A percentile compares a stretch with the other conserved stretches of the same genome.
Conservation (phyloP, 495 filamentous ascomycete species). For the Xylaria grammica region DNA sequence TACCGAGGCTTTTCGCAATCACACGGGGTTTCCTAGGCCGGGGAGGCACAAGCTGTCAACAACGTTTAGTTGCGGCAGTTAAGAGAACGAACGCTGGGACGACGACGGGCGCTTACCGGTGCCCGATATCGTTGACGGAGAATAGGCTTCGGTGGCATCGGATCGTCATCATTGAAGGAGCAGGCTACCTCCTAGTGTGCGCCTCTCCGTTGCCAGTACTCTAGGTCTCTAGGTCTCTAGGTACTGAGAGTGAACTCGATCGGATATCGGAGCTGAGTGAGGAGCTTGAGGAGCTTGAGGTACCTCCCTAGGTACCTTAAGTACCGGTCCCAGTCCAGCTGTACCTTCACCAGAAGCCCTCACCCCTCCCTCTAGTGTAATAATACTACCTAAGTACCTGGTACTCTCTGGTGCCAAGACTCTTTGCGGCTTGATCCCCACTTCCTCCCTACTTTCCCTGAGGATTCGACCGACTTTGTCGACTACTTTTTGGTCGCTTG, state of each 20-base stretch:
- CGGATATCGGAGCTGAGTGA: slow-evolving; percentile 10
- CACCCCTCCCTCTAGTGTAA: too few relatives aligned
- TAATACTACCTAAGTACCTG: too few relatives aligned
- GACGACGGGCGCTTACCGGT: too few relatives aligned
- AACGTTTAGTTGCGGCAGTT: not conserved
- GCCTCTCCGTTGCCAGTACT: too few relatives aligned
- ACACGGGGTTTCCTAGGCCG: not conserved
- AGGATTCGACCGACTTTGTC: slow-evolving; percentile 15
- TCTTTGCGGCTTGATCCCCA: slow-evolving; percentile 1
- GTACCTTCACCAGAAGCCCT: too few relatives aligned
- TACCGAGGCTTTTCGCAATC: not conserved
- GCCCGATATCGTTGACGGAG: slow-evolving; percentile 5
- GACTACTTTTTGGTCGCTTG: not conserved
- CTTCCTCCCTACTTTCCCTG: not conserved
- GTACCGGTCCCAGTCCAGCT: too few relatives aligned
- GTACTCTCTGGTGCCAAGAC: not conserved
- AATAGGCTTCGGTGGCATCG: not conserved
- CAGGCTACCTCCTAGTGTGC: too few relatives aligned
- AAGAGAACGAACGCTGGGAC: too few relatives aligned
- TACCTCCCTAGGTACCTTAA: too few relatives aligned
- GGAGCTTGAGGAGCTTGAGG: slow-evolving; percentile 6
- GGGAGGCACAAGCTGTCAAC: slow-evolving; percentile 3
- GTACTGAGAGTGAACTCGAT: slow-evolving; percentile 3
- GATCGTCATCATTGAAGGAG: not conserved
- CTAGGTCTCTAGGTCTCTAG: too few relatives aligned